Percentiles rank a stretch among this genome's conserved stretches.
Evolutionary conservation across 768 basidiomycete species (phyloP).

Genomic region (Tremella yokohamensis): DNA sequence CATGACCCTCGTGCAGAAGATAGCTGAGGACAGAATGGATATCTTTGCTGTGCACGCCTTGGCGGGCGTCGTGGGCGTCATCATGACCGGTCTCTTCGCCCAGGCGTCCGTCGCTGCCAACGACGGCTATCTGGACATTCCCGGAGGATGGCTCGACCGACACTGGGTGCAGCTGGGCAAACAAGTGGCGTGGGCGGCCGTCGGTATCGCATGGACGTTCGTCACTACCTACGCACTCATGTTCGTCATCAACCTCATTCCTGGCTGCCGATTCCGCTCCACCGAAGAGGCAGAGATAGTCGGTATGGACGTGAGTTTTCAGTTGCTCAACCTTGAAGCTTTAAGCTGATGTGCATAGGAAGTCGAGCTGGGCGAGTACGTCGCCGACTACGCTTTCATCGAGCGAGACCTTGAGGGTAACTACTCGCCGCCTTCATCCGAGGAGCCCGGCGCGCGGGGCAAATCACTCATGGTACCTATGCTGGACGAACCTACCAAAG

Average conservation of each 20-base stretch:
- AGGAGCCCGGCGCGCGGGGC: neutral
- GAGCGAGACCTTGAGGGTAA: constrained; percentile 47
- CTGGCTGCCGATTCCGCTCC: constrained; percentile 66
- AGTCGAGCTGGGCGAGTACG: constrained; percentile 47
- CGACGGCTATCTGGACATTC: constrained; percentile 63
- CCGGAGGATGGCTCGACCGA: constrained; percentile 75
- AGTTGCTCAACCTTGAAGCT: too few relatives aligned
- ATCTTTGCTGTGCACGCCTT: constrained; percentile 68
- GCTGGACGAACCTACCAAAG: neutral
- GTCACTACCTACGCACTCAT: constrained; percentile 48
- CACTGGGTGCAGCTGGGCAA: constrained; percentile 71
- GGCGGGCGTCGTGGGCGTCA: constrained; percentile 51
- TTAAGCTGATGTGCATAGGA: constrained; percentile 20
- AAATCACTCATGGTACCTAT: neutral
- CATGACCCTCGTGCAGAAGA: neutral
- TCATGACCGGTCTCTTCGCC: constrained; percentile 80
- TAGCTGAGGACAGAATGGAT: constrained; percentile 54
- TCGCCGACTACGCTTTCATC: constrained; percentile 48
- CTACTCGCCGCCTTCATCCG: constrained; percentile 14
- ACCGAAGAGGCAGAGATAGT: constrained; percentile 57
- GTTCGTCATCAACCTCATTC: constrained; percentile 74
- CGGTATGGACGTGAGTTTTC: constrained; percentile 64
- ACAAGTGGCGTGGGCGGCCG: constrained; percentile 61
- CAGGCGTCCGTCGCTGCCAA: constrained; percentile 72
- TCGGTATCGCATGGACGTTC: constrained; percentile 51